These are phyloP conservation scores for Baorangia bicolor DNA, from an alignment of 768 basidiomycete genomes.

Conservation along the genomic window DNA sequence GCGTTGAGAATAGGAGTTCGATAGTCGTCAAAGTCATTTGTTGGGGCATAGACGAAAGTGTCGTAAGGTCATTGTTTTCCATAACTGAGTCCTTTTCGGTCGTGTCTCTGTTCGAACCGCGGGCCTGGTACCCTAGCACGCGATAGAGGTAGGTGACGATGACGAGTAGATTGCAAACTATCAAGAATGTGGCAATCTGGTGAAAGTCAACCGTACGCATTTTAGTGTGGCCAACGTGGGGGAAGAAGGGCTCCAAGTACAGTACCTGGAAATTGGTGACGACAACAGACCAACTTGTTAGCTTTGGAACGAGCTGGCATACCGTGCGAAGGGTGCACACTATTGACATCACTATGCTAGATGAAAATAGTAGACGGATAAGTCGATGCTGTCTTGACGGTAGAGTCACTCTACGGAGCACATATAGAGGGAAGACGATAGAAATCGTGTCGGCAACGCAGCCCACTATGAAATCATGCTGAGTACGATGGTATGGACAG, in stretches of 20 bases:
- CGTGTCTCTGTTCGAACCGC: background rate
- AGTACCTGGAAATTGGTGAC: slow-evolving; percentile 9
- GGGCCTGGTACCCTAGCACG: slow-evolving; percentile 1
- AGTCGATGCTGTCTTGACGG: slow-evolving; percentile 1
- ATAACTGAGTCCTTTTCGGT: background rate
- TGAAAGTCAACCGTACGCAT: too few species aligned
- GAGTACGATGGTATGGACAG: background rate
- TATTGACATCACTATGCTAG: background rate
- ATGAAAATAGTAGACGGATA: slow-evolving; percentile 10
- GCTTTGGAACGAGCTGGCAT: background rate
- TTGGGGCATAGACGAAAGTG: background rate
- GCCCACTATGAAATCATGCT: background rate
- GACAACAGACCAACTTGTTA: background rate
- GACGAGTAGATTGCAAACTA: slow-evolving; percentile 25
- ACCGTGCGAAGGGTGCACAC: background rate
- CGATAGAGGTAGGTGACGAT: slow-evolving; percentile 28
- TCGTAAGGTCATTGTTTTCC: background rate
- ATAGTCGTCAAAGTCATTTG: slow-evolving; percentile 15
- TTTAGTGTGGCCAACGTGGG: background rate
- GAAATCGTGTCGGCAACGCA: background rate
- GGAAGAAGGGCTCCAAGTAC: too few species aligned
- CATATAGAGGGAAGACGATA: slow-evolving; percentile 1
- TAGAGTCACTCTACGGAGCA: slow-evolving; percentile 4
- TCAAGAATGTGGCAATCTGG: slow-evolving; percentile 16
- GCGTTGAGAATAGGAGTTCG: slow-evolving; percentile 1